A percentile compares a stretch with the other conserved stretches of the same genome.
Evolutionary conservation across 2,329 filamentous ascomycete species (phyloP).

Genomic region (Fusarium globosum): DNA sequence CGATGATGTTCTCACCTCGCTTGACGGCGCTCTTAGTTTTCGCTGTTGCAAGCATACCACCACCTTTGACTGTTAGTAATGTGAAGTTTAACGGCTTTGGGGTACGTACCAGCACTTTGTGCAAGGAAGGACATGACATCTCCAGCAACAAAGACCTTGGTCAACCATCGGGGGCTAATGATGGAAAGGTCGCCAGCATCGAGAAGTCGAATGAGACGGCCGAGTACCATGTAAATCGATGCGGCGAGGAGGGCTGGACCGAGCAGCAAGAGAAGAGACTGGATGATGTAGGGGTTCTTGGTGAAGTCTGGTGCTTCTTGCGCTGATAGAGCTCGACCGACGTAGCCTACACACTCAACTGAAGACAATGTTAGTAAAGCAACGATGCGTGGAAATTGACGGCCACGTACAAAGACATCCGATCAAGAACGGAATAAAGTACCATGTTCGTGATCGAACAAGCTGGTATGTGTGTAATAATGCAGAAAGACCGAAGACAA

Average conservation of each 20-base stretch:
- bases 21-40: conserved; percentile 44
- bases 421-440: conserved; percentile 63
- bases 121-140: conserved; percentile 60
- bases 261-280: conserved; percentile 52
- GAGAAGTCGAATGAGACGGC: conserved; percentile 53
- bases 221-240: conserved; percentile 60
- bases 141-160: conserved; percentile 62
- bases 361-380: background rate
- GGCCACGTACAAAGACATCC: conserved; percentile 61
- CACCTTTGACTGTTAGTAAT: conserved; percentile 26
- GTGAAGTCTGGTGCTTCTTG: conserved; percentile 52
- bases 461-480: conserved; percentile 55
- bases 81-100: background rate
- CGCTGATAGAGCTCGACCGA: conserved; percentile 61
- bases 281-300: conserved; percentile 53
- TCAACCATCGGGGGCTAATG: conserved; percentile 58
- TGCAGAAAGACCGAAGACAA: conserved; percentile 54
- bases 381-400: too few relatives aligned
- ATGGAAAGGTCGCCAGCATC: conserved; percentile 55
- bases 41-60: conserved; percentile 42
- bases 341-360: conserved; percentile 53
- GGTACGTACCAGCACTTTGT: conserved; percentile 43
- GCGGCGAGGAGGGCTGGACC: conserved; percentile 58
- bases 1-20: conserved; percentile 59
- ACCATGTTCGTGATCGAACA: conserved; percentile 58